Evolutionary conservation across 2,329 filamentous ascomycete genomes (phyloP).

Genomic region (Diaporthe ampelina): DNA sequence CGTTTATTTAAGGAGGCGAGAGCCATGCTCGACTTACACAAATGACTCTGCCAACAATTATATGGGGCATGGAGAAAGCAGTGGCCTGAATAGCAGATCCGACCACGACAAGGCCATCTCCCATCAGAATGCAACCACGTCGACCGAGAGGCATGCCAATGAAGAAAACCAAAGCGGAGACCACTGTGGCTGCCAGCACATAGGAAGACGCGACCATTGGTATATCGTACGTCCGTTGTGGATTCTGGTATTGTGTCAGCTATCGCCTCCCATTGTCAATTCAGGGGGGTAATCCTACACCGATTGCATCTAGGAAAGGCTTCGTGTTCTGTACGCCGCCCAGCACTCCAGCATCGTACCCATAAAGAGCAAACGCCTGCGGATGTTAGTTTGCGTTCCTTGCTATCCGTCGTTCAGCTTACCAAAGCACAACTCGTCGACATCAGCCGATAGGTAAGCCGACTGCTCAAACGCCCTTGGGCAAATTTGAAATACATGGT

Average conservation of each 20-base stretch:
- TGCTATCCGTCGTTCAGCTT: background rate
- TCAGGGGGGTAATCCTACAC: background rate
- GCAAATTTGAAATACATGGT: slow-evolving; percentile 15
- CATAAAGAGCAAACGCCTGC: slow-evolving; percentile 19
- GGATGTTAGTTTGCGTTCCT: background rate
- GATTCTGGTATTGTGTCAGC: background rate
- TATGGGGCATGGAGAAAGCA: slow-evolving; percentile 9
- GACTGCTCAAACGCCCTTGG: slow-evolving; percentile 2
- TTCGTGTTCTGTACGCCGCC: slow-evolving; percentile 1
- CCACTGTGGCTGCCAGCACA: background rate
- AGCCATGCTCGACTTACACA: background rate
- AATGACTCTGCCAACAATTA: slow-evolving; percentile 13
- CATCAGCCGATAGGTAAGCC: background rate
- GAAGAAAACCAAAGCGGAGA: slow-evolving; percentile 2
- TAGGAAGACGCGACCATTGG: slow-evolving; percentile 9
- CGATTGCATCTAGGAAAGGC: slow-evolving; percentile 2
- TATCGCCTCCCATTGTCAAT: too few relatives aligned
- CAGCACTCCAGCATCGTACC: slow-evolving; percentile 1
- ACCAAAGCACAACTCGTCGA: slow-evolving; percentile 8
- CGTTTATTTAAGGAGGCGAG: background rate
- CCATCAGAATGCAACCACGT: slow-evolving; percentile 12
- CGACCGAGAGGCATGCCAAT: slow-evolving; percentile 11
- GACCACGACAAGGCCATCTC: background rate
- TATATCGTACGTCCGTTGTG: background rate
- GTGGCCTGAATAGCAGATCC: slow-evolving; percentile 5